Evolutionary conservation across 208 protist species (phyloP).

Genomic region (Leptomonas seymouri): DNA sequence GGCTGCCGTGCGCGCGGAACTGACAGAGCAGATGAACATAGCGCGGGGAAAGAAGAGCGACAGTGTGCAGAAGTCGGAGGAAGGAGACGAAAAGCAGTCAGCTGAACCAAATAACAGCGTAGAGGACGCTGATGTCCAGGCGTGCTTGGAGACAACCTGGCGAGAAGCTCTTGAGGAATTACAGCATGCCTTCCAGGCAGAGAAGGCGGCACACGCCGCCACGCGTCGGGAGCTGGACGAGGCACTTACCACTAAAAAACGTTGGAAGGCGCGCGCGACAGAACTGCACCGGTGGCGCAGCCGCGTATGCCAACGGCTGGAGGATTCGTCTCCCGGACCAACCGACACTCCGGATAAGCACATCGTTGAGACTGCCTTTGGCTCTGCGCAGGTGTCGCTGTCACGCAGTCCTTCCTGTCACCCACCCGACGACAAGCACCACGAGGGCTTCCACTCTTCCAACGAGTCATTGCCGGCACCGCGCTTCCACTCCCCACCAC

Average conservation of each 20-base stretch:
- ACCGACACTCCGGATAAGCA: background rate
- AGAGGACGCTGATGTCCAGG: background rate
- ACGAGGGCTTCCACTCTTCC: background rate
- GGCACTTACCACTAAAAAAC: background rate
- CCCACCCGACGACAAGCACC: background rate
- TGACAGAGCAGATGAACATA: conserved; percentile 7
- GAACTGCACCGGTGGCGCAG: conserved; percentile 7
- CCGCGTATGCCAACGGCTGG: background rate
- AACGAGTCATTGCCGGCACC: background rate
- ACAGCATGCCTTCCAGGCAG: conserved; percentile 11
- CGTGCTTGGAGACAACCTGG: conserved; percentile 5
- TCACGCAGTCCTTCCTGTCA: background rate
- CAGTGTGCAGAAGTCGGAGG: background rate
- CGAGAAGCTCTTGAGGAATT: conserved; percentile 14
- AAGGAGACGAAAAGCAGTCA: background rate
- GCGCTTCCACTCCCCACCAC: background rate
- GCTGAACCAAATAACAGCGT: background rate
- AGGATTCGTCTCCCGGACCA: background rate
- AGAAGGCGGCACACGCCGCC: conserved; percentile 16
- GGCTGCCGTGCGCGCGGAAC: conserved; percentile 13
- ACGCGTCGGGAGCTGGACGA: conserved; percentile 9
- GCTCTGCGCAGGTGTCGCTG: background rate
- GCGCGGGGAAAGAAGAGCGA: background rate
- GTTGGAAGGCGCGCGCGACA: conserved; percentile 10
- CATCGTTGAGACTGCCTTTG: background rate